Conservation (phyloP, 192 early-diverging fungal species). For the Coemansia sp. region DNA sequence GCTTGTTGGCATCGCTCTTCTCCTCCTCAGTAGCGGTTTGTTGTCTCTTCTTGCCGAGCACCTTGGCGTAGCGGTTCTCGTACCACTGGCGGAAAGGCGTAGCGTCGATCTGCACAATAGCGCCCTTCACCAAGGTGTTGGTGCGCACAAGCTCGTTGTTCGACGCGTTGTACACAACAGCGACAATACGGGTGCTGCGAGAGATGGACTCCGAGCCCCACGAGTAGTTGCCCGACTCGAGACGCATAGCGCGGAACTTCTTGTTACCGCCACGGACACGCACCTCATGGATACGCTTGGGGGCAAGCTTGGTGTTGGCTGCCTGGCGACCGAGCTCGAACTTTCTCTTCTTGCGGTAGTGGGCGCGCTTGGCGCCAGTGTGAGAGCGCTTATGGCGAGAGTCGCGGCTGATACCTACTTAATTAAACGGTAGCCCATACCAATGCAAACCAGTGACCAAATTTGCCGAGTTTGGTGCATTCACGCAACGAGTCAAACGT, state of each 20-base stretch:
- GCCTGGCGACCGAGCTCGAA: conserved; percentile 99
- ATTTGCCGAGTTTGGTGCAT: too few species aligned
- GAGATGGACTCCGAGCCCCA: conserved; percentile 96
- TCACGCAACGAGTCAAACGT: too few species aligned
- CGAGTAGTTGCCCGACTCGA: conserved; percentile 95
- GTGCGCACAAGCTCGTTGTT: conserved; percentile 99
- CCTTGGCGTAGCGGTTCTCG: conserved; percentile 92
- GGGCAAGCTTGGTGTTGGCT: conserved; percentile 96
- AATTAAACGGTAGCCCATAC: not conserved
- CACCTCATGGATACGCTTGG: conserved; percentile 94
- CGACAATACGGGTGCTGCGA: conserved; percentile 93
- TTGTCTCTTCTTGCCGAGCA: conserved; percentile 78
- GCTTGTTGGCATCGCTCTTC: conserved; percentile 71
- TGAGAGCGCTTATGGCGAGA: conserved; percentile 97
- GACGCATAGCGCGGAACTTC: conserved; percentile 97
- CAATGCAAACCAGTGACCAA: too few species aligned
- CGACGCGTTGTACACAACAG: conserved; percentile 97
- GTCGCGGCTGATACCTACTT: conserved; percentile 96
- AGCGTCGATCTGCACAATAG: conserved; percentile 96
- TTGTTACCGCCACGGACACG: conserved; percentile 98
- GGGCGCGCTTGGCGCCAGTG: conserved; percentile 98
- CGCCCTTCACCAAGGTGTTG: conserved; percentile 98
- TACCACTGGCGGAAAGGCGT: conserved; percentile 99
- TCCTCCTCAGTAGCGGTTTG: conserved; percentile 46
- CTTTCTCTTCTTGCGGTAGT: conserved; percentile 99